Percentiles rank a stretch among this genome's conserved stretches.
Conservation (phyloP, 306 rosid species). For the Pterocarpus macrocarpus region DNA sequence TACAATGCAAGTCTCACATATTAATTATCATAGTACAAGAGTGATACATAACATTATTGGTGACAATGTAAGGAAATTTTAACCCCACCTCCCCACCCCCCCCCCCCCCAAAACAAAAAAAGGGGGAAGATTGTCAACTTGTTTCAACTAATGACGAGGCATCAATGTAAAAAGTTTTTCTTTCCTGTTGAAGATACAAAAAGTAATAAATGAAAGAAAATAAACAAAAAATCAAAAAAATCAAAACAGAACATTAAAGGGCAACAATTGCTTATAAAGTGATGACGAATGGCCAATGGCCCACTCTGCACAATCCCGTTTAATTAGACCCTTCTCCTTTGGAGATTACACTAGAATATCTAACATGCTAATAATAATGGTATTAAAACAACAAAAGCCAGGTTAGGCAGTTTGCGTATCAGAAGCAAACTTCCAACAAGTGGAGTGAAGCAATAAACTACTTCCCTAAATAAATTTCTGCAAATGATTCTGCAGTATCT, state of each 20-base stretch:
- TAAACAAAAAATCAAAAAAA: conserved; percentile 19
- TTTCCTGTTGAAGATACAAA: not conserved
- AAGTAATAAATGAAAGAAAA: not conserved
- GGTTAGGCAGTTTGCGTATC: not conserved
- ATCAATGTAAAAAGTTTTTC: not conserved
- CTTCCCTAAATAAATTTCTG: conserved; percentile 35
- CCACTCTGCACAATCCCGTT: conserved; percentile 15
- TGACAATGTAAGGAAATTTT: not conserved
- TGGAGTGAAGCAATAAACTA: conserved; percentile 4
- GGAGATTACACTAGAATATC: conserved; percentile 7
- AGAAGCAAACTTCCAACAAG: conserved; percentile 23
- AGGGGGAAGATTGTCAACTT: not conserved
- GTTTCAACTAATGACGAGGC: not conserved
- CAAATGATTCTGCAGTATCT: not conserved
- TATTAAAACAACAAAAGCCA: not conserved
- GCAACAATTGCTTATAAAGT: conserved; percentile 7
- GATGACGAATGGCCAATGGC: conserved; percentile 24
- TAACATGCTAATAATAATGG: not conserved
- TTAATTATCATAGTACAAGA: not conserved
- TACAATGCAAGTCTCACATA: not conserved
- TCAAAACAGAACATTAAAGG: conserved; percentile 11
- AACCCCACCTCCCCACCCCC: not conserved
- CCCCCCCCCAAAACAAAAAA: not conserved
- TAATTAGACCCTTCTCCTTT: conserved; percentile 23
- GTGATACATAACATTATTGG: conserved; percentile 2